Base-by-base conservation (phyloP, 2,329 filamentous ascomycete species). In the Paracamarosporium sp. region DNA sequence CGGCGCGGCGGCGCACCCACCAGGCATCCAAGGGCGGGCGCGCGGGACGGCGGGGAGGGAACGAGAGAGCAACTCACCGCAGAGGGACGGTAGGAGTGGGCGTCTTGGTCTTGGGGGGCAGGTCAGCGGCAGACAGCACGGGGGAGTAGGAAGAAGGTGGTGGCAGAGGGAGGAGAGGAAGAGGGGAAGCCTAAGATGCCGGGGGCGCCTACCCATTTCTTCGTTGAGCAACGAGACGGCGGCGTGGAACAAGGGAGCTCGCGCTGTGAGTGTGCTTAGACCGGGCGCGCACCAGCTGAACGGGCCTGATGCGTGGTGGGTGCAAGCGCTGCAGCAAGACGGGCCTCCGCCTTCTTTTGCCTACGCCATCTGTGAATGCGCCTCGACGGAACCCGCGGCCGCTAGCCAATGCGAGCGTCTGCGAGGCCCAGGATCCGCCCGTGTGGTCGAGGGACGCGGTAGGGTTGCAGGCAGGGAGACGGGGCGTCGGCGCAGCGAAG, bases 231-330 rank as follows among this genome's bases (percentile, higher is more conserved):
- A 54, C 45, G 46, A 35, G 15, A 35, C 41, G 31, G 56, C 46
- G 45, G 56, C 52, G 56, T 59, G 45, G 50, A 53, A 59, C 56
- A 59, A 59, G 56, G 56, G 50, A 57, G 54, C 31, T 41, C 35
- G 47, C 43, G 31, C 50, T 50, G 55, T 50, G 54, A 38, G 43
- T 31, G 52, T 65, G 70, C 62, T 67, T 56, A 62, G 58, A 64
- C 66, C 60, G 63, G 60, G 63, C 55, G 63, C 62, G 63, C 65
- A 72, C 71, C 66, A 73, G 72, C 71, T 74, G 67, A 72, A 65
- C 62, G 64, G 61, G 63, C 63, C 64, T 68, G 65, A 64, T 67
- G 66, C 65, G 66, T 66, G 65, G 63, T 63, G 60, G 56, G 55
- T 59, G 66, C 63, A 66, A 45, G 54, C 24, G 40, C 31, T 31